phyloP scores from a whole-genome alignment of 2,329 filamentous ascomycete species.

The Ophiostoma perfectum region DNA sequence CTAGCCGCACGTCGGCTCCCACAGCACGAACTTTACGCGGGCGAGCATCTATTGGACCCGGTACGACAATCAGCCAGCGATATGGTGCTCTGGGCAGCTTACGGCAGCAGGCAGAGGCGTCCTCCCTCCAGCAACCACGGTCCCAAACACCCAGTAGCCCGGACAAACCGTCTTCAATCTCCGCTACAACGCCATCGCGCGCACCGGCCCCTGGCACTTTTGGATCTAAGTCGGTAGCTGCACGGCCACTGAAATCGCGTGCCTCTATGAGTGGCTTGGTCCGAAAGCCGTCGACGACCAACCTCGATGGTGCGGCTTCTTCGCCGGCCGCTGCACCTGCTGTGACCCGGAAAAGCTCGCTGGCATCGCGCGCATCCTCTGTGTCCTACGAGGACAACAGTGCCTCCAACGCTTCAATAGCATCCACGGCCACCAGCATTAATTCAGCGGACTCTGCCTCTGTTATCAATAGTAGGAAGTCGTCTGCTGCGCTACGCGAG shows the following conservation, averaged over 20 bases:
- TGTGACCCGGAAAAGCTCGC: conserved; percentile 38
- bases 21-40: conserved; percentile 32
- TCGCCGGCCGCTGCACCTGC: conserved; percentile 26
- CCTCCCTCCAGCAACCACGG: conserved; percentile 26
- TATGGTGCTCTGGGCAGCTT: conserved; percentile 18
- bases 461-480: conserved; percentile 47
- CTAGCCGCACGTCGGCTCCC: conserved; percentile 30
- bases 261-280: conserved; percentile 50
- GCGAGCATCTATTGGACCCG: conserved; percentile 22
- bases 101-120: conserved; percentile 16
- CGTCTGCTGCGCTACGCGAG: conserved; percentile 75
- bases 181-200: conserved; percentile 22
- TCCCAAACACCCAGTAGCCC: conserved; percentile 39
- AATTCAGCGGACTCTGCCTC: conserved; percentile 34
- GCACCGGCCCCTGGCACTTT: conserved; percentile 34
- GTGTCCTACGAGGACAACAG: conserved; percentile 36
- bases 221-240: conserved; percentile 44
- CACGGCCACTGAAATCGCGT: conserved; percentile 45
- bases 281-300: conserved; percentile 50
- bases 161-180: conserved; percentile 31
- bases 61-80: conserved; percentile 2
- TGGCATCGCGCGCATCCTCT: conserved; percentile 38
- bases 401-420: conserved; percentile 36
- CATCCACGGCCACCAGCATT: conserved; percentile 36
- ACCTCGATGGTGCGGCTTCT: conserved; percentile 31